These are phyloP conservation scores for Brassica napus DNA, from an alignment of 345 rosid genomes.

Conservation along the genomic window DNA sequence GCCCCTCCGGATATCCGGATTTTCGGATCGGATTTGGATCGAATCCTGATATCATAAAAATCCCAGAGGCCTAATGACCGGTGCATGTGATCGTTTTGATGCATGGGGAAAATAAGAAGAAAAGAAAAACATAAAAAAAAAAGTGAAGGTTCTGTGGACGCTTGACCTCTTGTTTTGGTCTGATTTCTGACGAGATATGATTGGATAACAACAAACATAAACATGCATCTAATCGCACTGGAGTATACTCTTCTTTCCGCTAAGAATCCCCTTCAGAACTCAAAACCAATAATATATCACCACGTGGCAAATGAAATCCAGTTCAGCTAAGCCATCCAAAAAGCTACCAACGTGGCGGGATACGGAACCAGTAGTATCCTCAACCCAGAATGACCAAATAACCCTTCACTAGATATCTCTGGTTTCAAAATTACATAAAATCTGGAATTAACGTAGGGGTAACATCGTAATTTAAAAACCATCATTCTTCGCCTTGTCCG, in stretches of 20 bases:
- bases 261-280: slow-evolving; percentile 19
- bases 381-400: slow-evolving; percentile 12
- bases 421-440: background rate
- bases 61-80: background rate
- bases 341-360: slow-evolving; percentile 53
- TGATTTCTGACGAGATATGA: background rate
- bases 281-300: slow-evolving; percentile 30
- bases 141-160: background rate
- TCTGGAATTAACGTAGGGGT: background rate
- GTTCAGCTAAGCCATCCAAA: slow-evolving; percentile 40
- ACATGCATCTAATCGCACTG: slow-evolving; percentile 17
- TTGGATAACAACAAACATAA: slow-evolving; percentile 22
- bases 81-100: background rate
- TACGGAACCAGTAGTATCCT: slow-evolving; percentile 40
- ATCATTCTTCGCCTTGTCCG: slow-evolving; percentile 17
- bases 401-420: slow-evolving; percentile 34
- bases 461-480: slow-evolving; percentile 13
- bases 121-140: background rate
- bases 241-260: slow-evolving; percentile 5
- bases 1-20: no score
- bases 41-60: no score
- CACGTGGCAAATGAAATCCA: slow-evolving; percentile 47
- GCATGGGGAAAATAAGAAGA: background rate
- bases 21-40: no score
- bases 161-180: background rate